phyloP scores from a whole-genome alignment of 768 basidiomycete genomes.

The Xerocomellus amylosporus region DNA sequence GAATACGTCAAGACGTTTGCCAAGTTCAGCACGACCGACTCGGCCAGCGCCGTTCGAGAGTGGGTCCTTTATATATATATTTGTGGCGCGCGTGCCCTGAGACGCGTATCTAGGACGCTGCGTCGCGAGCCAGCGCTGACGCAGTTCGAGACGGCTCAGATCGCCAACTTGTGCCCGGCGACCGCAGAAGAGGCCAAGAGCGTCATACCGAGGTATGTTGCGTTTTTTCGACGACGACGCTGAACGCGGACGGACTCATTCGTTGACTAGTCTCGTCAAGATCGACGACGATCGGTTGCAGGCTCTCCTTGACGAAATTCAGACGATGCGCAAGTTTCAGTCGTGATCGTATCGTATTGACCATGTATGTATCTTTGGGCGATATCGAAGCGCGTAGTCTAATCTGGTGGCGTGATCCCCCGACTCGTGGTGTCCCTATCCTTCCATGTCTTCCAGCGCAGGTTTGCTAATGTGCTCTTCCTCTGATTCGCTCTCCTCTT shows the following conservation, averaged over 20 bases:
- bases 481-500: constrained; percentile 44
- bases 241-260: background rate
- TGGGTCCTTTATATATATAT: constrained; percentile 38
- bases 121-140: constrained; percentile 76
- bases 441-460: constrained; percentile 53
- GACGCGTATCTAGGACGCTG: constrained; percentile 53
- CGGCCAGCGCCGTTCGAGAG: constrained; percentile 85
- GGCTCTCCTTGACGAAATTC: constrained; percentile 79
- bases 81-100: background rate
- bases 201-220: constrained; percentile 73
- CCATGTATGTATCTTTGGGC: background rate
- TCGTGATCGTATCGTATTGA: constrained; percentile 39
- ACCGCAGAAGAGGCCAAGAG: constrained; percentile 91
- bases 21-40: constrained; percentile 84
- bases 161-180: constrained; percentile 87
- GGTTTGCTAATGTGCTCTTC: constrained; percentile 41
- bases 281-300: constrained; percentile 87
- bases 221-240: background rate
- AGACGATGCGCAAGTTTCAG: constrained; percentile 89
- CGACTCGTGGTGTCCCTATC: constrained; percentile 13
- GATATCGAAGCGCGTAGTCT: constrained; percentile 8
- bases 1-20: constrained; percentile 91
- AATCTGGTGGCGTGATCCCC: background rate
- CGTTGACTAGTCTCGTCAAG: constrained; percentile 65
- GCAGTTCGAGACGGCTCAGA: constrained; percentile 90